Evolutionary conservation across 352 stramenopile species (phyloP).

Genomic region (Pythium oligandrum): DNA sequence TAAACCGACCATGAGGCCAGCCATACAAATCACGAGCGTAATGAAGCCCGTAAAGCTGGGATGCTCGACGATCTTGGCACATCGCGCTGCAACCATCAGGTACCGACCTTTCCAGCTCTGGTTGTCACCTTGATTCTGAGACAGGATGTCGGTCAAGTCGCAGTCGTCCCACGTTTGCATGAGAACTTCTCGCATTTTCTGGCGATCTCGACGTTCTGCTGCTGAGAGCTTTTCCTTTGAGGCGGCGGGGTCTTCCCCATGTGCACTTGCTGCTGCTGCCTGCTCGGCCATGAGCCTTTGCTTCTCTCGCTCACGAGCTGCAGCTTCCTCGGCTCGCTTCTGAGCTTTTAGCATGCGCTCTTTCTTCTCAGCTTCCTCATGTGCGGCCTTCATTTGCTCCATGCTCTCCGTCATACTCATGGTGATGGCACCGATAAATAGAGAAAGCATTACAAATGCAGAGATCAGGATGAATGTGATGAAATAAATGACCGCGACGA

Average conservation of each 20-base stretch:
- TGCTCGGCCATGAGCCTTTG: conserved; percentile 9
- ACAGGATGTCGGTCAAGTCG: conserved; percentile 61
- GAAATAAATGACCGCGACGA: conserved; percentile 70
- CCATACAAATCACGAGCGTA: conserved; percentile 71
- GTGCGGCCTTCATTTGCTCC: conserved; percentile 77
- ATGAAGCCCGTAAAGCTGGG: conserved; percentile 62
- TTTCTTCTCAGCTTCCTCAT: conserved; percentile 65
- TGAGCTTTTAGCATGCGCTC: conserved; percentile 50
- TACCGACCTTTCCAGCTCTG: conserved; percentile 49
- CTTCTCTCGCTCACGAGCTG: conserved; percentile 45
- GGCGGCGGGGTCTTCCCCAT: not conserved
- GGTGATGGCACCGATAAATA: conserved; percentile 88
- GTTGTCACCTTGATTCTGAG: conserved; percentile 38
- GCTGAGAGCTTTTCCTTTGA: conserved; percentile 44
- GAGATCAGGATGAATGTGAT: conserved; percentile 88
- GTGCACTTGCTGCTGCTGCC: not conserved
- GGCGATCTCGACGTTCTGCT: conserved; percentile 48
- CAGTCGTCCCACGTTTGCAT: conserved; percentile 76
- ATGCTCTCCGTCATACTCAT: conserved; percentile 90
- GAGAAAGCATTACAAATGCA: conserved; percentile 86
- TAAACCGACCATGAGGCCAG: conserved; percentile 70
- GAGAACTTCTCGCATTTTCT: conserved; percentile 72
- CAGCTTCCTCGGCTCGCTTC: conserved; percentile 46
- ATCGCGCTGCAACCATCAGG: conserved; percentile 28
- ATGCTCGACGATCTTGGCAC: conserved; percentile 53